Evolutionary conservation across 2,329 filamentous ascomycete species (phyloP), one percentile per base, ranked within the genome.

Genomic region (Pseudogymnoascus sp.): DNA sequence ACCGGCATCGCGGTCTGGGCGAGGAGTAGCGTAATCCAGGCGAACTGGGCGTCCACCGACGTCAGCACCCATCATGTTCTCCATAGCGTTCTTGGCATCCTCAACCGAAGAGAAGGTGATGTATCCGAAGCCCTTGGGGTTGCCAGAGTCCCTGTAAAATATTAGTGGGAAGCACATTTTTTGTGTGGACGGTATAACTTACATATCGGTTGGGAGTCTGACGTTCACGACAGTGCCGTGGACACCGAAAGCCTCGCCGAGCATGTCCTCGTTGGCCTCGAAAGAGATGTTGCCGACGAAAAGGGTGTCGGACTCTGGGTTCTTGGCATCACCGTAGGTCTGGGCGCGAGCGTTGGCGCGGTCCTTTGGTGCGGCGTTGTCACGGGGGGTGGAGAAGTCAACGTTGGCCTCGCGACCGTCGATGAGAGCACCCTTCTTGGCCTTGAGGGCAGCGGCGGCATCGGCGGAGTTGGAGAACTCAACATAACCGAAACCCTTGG

Each of bases 251-350:
- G 79, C 76, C 71, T 87, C 82, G 65, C 78, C 77, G 66, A 90
- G 75, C 65, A 77, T 75, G 64, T 85, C 81, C 74, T 88, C 82
- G 66, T 81, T 79, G 68, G 82, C 84, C 65, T 84, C 80, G 74
- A 89, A 90, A 37, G 83, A 81, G 64, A 90, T 73, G 76, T 90
- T 90, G 66, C 85, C 86, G 65, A 88, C 77, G 75, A 87, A 90
- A 60, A 90, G 77, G 30, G 86, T 89, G 68, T 85, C 81, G 70
- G 79, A 82, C 64, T 83, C 82, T 65, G 82, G 77, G 73, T 81
- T 85, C 63, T 78, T 74, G 67, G 80, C 75, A 73, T 90, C 86
- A 65, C 86, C 86, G 70, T 79, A 89, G 65, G 74, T 72, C 35
- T 77, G 73, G 60, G 77, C 75, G 60, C 77, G 75, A 61, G 79